These are phyloP conservation scores for Botryotinia calthae DNA, from an alignment of 2,329 filamentous ascomycete species.

Conservation along the genomic window DNA sequence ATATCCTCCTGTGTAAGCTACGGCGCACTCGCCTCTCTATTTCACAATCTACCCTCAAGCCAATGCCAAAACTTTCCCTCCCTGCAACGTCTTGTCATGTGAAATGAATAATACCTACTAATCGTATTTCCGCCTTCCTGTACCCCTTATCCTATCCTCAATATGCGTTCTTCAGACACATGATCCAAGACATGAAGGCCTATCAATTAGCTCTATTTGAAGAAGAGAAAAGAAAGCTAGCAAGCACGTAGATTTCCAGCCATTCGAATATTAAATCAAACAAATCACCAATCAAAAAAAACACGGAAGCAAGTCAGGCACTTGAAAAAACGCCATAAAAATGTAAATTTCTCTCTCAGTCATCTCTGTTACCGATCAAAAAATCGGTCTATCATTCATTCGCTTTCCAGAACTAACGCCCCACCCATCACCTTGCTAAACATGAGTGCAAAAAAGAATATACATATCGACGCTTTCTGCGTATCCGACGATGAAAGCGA, in stretches of 20 bases:
- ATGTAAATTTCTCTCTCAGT: slow-evolving; percentile 3
- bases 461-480: slow-evolving; percentile 11
- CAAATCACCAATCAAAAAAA: background rate
- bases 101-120: background rate
- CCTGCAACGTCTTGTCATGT: background rate
- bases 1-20: background rate
- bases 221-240: background rate
- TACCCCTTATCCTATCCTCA: background rate
- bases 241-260: background rate
- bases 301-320: background rate
- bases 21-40: too few relatives aligned
- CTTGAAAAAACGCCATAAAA: slow-evolving; percentile 4
- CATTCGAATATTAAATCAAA: background rate
- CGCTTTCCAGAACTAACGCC: slow-evolving; percentile 17
- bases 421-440: slow-evolving; percentile 12
- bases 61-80: background rate
- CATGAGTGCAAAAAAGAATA: slow-evolving; percentile 18
- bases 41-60: background rate
- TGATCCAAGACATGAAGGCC: background rate
- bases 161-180: background rate
- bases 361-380: slow-evolving; percentile 13
- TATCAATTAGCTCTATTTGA: background rate
- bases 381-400: slow-evolving; percentile 30
- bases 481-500: background rate
- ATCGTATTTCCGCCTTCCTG: background rate